A percentile compares a stretch with the other conserved stretches of the same genome.
Conservation (phyloP, 169 alveolate genomes). For the Plasmodium blacklocki region DNA sequence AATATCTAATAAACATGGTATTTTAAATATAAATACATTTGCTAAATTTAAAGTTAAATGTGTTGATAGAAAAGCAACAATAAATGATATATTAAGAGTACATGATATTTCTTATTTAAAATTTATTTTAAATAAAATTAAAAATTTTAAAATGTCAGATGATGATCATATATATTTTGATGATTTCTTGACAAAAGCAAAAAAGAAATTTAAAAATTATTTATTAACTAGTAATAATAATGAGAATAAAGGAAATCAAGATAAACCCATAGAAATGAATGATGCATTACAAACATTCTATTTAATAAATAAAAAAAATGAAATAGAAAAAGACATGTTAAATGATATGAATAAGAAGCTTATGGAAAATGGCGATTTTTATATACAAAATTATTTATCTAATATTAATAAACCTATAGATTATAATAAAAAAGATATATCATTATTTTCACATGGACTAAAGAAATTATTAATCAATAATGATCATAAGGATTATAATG, state of each 20-base stretch:
- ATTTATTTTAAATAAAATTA: slow-evolving; percentile 81
- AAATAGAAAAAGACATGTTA: too few relatives aligned
- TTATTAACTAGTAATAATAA: slow-evolving; percentile 93
- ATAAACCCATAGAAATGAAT: too few relatives aligned
- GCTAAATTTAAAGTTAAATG: slow-evolving; percentile 84
- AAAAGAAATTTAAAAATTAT: slow-evolving; percentile 93
- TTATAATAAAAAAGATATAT: too few relatives aligned
- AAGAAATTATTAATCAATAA: too few relatives aligned
- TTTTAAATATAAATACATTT: slow-evolving; percentile 87
- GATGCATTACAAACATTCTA: too few relatives aligned
- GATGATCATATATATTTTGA: slow-evolving; percentile 79
- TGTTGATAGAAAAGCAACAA: slow-evolving; percentile 88
- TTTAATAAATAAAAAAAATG: too few relatives aligned
- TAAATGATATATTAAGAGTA: slow-evolving; percentile 95
- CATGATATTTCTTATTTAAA: slow-evolving; percentile 95
- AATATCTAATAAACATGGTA: slow-evolving; percentile 88
- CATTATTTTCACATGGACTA: too few relatives aligned
- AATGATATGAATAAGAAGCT: too few relatives aligned
- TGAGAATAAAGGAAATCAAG: neutral
- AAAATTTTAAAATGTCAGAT: slow-evolving; percentile 60
- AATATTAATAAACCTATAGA: too few relatives aligned
- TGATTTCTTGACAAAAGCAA: slow-evolving; percentile 81
- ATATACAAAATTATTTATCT: too few relatives aligned
- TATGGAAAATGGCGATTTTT: too few relatives aligned
- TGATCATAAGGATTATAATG: too few relatives aligned